Base-by-base conservation (phyloP, 1,284 basidiomycete species). In the Ganoderma sinense region DNA sequence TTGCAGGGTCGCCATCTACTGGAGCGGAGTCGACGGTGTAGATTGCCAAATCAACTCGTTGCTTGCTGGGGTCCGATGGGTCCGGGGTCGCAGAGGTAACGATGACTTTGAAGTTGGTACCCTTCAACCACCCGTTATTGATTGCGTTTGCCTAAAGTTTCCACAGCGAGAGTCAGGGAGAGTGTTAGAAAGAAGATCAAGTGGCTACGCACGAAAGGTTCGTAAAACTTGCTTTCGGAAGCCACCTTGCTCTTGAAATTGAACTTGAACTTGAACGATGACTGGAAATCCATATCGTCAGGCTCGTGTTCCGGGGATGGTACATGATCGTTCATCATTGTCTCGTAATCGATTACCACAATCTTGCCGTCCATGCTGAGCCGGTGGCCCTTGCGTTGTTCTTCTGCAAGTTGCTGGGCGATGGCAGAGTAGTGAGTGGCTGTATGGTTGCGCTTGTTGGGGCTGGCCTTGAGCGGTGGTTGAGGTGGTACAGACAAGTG, bases 351-450 rank as follows among this genome's bases (percentile, higher is more conserved):
- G 7, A 66, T 26, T 5, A 62, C 14, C 40, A 43, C 31, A 0
- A 60, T 45, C 65, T 66, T 62, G 45, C 45, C 45, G 36, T 61
- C 31, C 58, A 66, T 62, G 43, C 39, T 61, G 26, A 66, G 40
- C 18, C 48, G 41, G 13, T 55, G 31, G 18, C 48, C 36, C n/a
- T 62, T 48, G 26, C 40, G 65, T 61, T 43, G 48, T 11, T 64
- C 45, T 26, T 51, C 45, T 18, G 62, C 45, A n/a, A 64, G 45
- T 29, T 48, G 45, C 10, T 64, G 45, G 41, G 43, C 41, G n/a
- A 33, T 48, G 3, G 13, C 61, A 20, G 40, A 48, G 40, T 62
- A 29, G 41, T 11, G 26, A 29, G 29, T 23, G 18, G 43, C 20
- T 18, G 43, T 45, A 18, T 45, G 43, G 4, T 45, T 48, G n/a